phyloP scores from a whole-genome alignment of 371 early-diverging fungal species.

The Batkoa obscura region DNA sequence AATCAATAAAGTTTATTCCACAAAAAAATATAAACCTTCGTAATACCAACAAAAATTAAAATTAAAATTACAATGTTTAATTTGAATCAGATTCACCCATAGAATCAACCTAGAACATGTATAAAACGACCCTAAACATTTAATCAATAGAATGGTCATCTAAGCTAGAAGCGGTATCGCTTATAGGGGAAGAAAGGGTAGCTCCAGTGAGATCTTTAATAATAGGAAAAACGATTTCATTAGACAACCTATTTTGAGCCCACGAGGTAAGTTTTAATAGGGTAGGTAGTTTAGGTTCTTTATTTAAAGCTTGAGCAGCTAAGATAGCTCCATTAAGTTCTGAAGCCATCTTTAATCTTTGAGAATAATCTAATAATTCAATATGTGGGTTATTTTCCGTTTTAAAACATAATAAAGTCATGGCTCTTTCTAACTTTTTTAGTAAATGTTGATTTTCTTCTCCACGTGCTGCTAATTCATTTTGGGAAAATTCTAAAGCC shows the following conservation, averaged over 20 bases:
- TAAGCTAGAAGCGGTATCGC: too few relatives aligned
- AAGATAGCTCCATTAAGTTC: constrained; percentile 89
- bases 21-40: too few relatives aligned
- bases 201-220: constrained; percentile 73
- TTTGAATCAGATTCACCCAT: too few relatives aligned
- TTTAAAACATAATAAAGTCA: constrained; percentile 89
- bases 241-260: constrained; percentile 74
- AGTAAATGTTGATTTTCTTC: constrained; percentile 89
- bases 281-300: constrained; percentile 79
- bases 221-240: constrained; percentile 56
- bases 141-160: too few relatives aligned
- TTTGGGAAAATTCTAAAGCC: constrained; percentile 89
- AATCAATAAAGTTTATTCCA: too few relatives aligned
- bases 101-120: too few relatives aligned
- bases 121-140: too few relatives aligned
- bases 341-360: constrained; percentile 79
- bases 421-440: constrained; percentile 81
- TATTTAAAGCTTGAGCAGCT: constrained; percentile 73
- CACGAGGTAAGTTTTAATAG: constrained; percentile 76
- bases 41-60: too few relatives aligned
- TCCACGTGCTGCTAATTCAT: constrained; percentile 88
- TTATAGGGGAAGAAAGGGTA: too few relatives aligned
- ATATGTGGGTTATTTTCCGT: constrained; percentile 48
- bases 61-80: too few relatives aligned
- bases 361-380: constrained; percentile 62